Evolutionary conservation across 2,329 filamentous ascomycete species (phyloP), one percentile per base, ranked within the genome.

Genomic region (Pseudocercospora fijiensis): DNA sequence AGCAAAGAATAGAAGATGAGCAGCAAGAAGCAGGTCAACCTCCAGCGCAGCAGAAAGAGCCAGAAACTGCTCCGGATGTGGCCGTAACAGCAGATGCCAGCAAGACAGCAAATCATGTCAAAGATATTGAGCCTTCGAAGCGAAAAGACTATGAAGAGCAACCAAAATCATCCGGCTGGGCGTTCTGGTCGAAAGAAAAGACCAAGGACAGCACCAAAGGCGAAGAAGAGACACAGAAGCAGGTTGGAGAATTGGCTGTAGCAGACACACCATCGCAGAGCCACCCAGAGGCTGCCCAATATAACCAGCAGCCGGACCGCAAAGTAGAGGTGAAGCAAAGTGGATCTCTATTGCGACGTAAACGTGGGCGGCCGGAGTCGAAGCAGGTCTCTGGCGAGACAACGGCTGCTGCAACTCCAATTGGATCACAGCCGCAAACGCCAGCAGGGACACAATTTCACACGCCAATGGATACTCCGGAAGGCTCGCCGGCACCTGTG

Each of bases 101-200:
- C 20, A 52, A 52, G 51, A 58, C 59, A 16, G 62, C 58, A 4
- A 56, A 63, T 16, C 43, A 65, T 5, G 27, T 52, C 27, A 65
- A 45, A 11, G 26, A 16, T 11, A 51, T 24, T 27, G 61, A 66
- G 10, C 52, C 37, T 11, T 8, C 58, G 18, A 61, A 63, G 49
- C 26, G 3, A 7, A 61, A 61, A 27, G 56, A 57, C 7, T 62
- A 63, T 37, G 58, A 65, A 55, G 60, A 75, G 28, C 67, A 58
- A 55, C 71, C 76, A 71, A 83, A 69, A 70, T 78, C 66, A 75
- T 89, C 90, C 0, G 90, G 88, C 0, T 94, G 90, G 90, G 90
- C 88, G 0, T 93, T 94, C 69, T 94, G 90, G 90, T 91, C 88
- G 13, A 85, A 83, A 52, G 86, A 88, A 3, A 77, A 76, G 62